Base-by-base conservation (phyloP, 495 filamentous ascomycete species). In the Sordaria brevicollis region DNA sequence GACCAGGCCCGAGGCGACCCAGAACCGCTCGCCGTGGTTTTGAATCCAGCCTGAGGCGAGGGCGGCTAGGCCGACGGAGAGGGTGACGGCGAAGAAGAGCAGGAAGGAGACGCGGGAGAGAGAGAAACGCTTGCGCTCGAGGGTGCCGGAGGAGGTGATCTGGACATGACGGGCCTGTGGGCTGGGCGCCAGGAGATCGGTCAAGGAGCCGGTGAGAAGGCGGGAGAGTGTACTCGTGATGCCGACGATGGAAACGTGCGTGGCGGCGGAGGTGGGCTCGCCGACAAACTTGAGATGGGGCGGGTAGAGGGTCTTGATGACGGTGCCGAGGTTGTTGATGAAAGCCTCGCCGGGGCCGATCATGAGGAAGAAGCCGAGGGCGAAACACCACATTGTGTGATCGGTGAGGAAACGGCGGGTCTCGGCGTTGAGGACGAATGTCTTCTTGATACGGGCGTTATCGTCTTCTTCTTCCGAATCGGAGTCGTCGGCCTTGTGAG, bases 321-420 rank as follows among this genome's bases (percentile, higher is more conserved):
- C 89, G 25, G 94, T 96, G 54, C 95, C 95, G 65, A 99, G 86
- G 73, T 99, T 99, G 81, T 98, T 99, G 75, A 97, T 93, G 79
- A 97, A 99, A 9, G 93, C 90, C 83, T 99, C 95, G 21, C 94
- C 94, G 0, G 95, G 94, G 4, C 95, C 95, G 66, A 91, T 93
- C 71, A 96, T 92, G 72, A 97, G 85, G 85, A 97, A 96, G 81
- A 99, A 96, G 29, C 94, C 95, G 2, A 89, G 78, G 0, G 93
- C 92, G 69, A 99, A 88, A 81, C 86, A 91, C 95, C 95, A 98
- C 94, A 98, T 97, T 11, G 93, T 96, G 69, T 86, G 88, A 72
- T 99, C 95, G 41, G 84, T 82, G 35, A 99, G 85, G 78, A 97
- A 99, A 6, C 87, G 81, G 4, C 88, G 83, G 2, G 94, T 97